Conservation (phyloP, 23 red algal genomes). For the Gracilaria gracilis region DNA sequence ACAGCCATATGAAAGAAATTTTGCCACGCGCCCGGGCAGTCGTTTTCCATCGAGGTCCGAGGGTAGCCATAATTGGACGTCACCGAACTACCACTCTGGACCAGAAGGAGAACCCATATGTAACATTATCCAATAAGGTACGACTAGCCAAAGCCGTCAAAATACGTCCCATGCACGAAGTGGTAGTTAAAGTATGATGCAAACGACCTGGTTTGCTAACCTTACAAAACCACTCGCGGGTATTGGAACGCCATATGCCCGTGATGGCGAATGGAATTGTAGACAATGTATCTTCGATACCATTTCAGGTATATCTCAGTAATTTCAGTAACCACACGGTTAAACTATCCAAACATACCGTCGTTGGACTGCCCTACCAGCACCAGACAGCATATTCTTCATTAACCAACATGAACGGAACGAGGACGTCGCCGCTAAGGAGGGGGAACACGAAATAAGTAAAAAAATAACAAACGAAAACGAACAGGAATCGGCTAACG, state of each 20-base stretch:
- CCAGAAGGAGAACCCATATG: neutral
- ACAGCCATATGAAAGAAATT: conserved; percentile 1
- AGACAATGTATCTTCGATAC: neutral
- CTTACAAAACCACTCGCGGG: neutral
- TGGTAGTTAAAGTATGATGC: neutral
- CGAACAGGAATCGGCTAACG: no score
- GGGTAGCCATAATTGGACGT: neutral
- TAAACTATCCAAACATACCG: neutral
- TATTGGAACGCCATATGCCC: neutral
- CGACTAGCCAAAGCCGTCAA: neutral
- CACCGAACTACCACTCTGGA: no score
- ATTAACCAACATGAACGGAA: neutral
- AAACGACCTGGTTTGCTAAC: neutral
- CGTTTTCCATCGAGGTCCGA: neutral
- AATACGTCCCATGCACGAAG: neutral
- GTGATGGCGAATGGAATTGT: neutral
- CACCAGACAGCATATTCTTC: neutral
- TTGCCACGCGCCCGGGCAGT: neutral
- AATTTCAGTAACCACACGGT: neutral
- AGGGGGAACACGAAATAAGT: neutral
- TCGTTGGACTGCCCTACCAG: neutral
- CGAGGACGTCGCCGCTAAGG: neutral
- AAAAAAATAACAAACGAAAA: no score
- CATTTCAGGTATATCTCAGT: neutral
- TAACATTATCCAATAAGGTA: neutral